These are phyloP conservation scores for Anastatica hierochuntica DNA, from an alignment of 345 rosid species.

Conservation along the genomic window DNA sequence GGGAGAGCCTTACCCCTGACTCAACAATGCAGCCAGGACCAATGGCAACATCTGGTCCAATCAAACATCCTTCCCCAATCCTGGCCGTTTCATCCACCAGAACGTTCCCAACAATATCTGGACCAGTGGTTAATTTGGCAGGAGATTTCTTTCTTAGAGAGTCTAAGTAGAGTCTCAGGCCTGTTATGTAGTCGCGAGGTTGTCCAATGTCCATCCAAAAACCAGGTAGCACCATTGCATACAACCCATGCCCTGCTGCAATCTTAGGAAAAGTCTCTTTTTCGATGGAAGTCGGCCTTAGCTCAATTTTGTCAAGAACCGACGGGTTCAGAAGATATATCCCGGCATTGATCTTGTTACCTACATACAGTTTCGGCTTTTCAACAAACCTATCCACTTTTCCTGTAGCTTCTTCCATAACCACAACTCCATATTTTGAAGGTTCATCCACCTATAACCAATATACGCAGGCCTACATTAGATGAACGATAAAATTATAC, in stretches of 20 bases:
- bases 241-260: constrained; percentile 67
- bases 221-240: constrained; percentile 91
- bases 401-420: constrained; percentile 81
- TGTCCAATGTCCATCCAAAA: constrained; percentile 99
- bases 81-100: constrained; percentile 75
- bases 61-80: constrained; percentile 92
- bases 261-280: constrained; percentile 95
- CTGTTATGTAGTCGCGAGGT: constrained; percentile 90
- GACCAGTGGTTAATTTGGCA: constrained; percentile 47
- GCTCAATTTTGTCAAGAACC: constrained; percentile 78
- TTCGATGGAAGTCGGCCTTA: constrained; percentile 92
- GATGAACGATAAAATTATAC: background rate
- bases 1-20: constrained; percentile 90
- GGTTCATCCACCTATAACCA: constrained; percentile 99
- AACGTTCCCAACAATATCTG: constrained; percentile 74
- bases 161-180: constrained; percentile 91
- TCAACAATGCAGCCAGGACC: constrained; percentile 94
- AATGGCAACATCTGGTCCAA: constrained; percentile 93
- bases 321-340: constrained; percentile 85
- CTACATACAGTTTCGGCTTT: constrained; percentile 83
- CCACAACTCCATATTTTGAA: constrained; percentile 96
- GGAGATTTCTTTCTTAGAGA: constrained; percentile 71
- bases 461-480: background rate
- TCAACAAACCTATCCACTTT: constrained; percentile 86
- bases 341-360: constrained; percentile 98